Base-by-base conservation (phyloP, 2,329 filamentous ascomycete species). In the Lasiodiplodia citricola region DNA sequence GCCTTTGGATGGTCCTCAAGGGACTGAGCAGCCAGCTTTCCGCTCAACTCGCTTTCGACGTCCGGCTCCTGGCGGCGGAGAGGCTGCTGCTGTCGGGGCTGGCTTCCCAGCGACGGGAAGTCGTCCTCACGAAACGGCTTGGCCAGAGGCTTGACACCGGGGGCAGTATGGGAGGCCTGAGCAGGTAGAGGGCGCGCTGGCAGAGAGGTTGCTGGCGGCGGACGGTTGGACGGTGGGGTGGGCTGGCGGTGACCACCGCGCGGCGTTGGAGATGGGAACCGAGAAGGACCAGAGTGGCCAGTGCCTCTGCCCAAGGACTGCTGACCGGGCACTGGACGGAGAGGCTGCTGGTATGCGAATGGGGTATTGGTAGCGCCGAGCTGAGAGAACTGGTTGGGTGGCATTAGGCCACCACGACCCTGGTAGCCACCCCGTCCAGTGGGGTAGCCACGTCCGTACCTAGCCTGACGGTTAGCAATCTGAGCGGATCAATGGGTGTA, bases 21-120 rank as follows among this genome's bases (percentile, higher is more conserved):
- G n/a, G n/a, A n/a, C n/a, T n/a, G n/a, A n/a, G n/a, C n/a, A n/a
- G n/a, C 23, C 16, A 25, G 18, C 21, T 16, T n/a, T 0, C 0
- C 3, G 10, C 1, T 2, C 1, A 14, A 4, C 1, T 4, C 14
- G 16, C 4, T 0, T 6, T 35, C 52, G 0, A 10, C 16, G 5
- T 35, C 25, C 0, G 7, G 7, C 54, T 56, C 16, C 18, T n/a
- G 25, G 18, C 18, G 44, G 1, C 2, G 44, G 7, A 10, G 44
- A 10, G 18, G 0, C 3, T 8, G 31, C 5, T 31, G 31, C 31
- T 31, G 31, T 1, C 10, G 31, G 1, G 28, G 13, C 18, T 56
- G 54, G 18, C 28, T 56, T 1, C 28, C 28, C 14, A 56, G 25
- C 6, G 54, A 37, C n/a, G 54, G 54, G 28, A 56, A 56, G 54